Base-by-base conservation (phyloP, 1,139 yeast species). In the Geotrichum aggregatum region DNA sequence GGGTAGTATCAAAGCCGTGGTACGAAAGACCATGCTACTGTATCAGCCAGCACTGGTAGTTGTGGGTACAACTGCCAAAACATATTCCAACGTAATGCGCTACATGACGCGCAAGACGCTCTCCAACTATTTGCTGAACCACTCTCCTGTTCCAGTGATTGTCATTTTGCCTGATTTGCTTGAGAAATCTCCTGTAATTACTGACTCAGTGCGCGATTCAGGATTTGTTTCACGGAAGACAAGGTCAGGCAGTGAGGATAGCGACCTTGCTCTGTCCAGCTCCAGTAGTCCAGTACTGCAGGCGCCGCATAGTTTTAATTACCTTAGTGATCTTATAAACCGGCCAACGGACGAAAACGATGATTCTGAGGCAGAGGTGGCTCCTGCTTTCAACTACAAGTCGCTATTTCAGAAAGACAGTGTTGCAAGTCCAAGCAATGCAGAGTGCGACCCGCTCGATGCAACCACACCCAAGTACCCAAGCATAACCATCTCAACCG, bases 11-110 rank as follows among this genome's bases (percentile, higher is more conserved):
- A 62, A 63, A 55, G 54, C 60, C 0, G 58, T 63, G 26, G 66
- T 63, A 3, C 50, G 58, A 36, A 60, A 63, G 42, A 61, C 64
- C 35, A 47, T 64, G 54, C 44, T 56, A 22, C 53, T 64, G 44
- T 63, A 64, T 45, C 65, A 63, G 54, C 66, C 67, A 1, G 59
- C 65, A 3, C 36, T 64, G 38, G 63, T 62, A 3, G 59, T 62
- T 7, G 65, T 63, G 16, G 64, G 65, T 1, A 57, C 62, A 5
- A 54, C 58, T n/a, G 55, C 58, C 16, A 59, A 54, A 36, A 56
- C 61, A 21, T 59, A 57, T 48, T 46, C 57, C 16, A 59, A 57
- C 22, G 47, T 59, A 43, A 52, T 59, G 56, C 54, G 60, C 24
- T 60, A 61, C 54, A 50, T 54, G 49, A 30, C 48, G 2, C 44